Percentiles rank a stretch among this genome's conserved stretches.
These are phyloP conservation scores for Rubia tinctorum DNA, from an alignment of 305 asterid genomes.

Conservation along the genomic window DNA sequence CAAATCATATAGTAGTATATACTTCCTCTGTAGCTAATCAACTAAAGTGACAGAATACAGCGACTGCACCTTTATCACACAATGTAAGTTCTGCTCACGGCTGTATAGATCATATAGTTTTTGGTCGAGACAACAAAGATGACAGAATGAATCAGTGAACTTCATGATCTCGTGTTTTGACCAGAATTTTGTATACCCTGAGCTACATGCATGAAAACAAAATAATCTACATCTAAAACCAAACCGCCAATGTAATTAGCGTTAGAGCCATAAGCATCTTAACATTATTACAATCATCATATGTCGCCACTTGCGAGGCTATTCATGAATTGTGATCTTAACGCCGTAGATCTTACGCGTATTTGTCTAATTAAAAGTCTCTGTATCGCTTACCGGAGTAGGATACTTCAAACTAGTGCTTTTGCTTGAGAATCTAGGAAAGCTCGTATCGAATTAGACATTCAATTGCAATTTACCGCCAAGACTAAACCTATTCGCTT, in stretches of 20 bases:
- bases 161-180: background rate
- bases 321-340: background rate
- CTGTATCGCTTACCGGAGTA: background rate
- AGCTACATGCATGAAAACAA: background rate
- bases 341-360: background rate
- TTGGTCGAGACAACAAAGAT: background rate
- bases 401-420: background rate
- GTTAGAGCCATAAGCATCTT: background rate
- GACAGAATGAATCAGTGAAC: background rate
- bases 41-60: too few relatives aligned
- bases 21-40: too few relatives aligned
- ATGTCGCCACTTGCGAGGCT: background rate
- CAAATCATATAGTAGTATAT: background rate
- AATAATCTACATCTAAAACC: background rate
- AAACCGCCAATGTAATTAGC: background rate
- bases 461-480: background rate
- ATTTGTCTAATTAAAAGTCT: background rate
- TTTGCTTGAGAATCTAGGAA: background rate
- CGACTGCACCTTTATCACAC: too few relatives aligned
- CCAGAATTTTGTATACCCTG: background rate
- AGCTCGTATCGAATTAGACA: background rate
- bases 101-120: background rate
- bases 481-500: background rate
- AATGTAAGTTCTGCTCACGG: too few relatives aligned
- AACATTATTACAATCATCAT: background rate